phyloP scores from a whole-genome alignment of 176 grass and related monocot species.

The Microstegium vimineum region DNA sequence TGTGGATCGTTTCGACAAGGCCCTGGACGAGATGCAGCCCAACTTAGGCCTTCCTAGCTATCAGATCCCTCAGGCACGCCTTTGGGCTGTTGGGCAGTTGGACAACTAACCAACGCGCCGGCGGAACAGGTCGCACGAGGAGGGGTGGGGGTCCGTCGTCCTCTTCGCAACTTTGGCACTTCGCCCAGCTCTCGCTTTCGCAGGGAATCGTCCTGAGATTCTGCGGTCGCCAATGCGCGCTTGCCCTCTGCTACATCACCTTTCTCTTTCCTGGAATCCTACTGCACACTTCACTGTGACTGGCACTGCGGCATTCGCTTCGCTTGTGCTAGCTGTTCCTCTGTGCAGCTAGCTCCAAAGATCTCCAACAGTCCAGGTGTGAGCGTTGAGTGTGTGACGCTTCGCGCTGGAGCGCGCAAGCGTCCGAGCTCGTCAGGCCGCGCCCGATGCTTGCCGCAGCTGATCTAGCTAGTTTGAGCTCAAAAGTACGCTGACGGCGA shows the following conservation, averaged over 20 bases:
- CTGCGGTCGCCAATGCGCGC: conserved; percentile 1
- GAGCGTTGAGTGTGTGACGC: not conserved
- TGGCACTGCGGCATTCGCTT: not conserved
- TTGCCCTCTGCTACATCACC: not conserved
- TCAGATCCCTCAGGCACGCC: not conserved
- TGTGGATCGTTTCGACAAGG: not conserved
- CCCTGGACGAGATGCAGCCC: not conserved
- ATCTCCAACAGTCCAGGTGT: not conserved
- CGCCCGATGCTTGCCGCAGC: not conserved
- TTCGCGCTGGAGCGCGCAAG: not conserved
- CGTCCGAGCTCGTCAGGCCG: not conserved
- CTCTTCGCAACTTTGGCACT: too few relatives aligned
- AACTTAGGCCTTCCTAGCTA: not conserved
- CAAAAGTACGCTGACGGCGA: not conserved
- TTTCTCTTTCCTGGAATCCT: not conserved
- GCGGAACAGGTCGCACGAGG: not conserved
- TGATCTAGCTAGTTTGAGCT: not conserved
- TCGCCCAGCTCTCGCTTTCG: not conserved
- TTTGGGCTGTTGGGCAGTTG: not conserved
- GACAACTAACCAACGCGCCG: not conserved
- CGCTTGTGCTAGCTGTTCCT: not conserved
- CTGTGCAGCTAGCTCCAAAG: not conserved
- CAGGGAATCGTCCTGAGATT: conserved; percentile 18
- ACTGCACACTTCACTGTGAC: not conserved
- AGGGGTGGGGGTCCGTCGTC: too few relatives aligned